Percentiles rank a stretch among this genome's conserved stretches.
phyloP scores from a whole-genome alignment of 176 grass and related monocot species.

The Triticum dicoccoides region DNA sequence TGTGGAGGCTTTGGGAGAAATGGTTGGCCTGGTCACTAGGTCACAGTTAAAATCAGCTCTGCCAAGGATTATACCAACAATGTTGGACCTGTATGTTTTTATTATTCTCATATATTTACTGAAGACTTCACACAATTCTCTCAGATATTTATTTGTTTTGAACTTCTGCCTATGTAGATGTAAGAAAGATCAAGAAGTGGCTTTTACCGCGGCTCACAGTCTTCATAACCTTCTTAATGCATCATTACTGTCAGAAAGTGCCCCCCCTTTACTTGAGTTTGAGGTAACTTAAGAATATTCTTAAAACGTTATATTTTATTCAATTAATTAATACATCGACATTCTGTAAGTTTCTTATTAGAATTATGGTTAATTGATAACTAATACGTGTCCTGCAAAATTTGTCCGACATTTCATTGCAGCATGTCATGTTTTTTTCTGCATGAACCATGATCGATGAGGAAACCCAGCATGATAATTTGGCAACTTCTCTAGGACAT shows the following conservation, averaged over 20 bases:
- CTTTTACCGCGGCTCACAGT: slow-evolving; percentile 79
- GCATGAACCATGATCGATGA: neutral
- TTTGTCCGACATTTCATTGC: neutral
- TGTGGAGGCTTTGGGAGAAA: slow-evolving; percentile 96
- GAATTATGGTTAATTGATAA: neutral
- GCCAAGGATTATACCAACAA: slow-evolving; percentile 86
- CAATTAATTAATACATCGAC: neutral
- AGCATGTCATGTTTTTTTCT: neutral
- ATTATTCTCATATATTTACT: slow-evolving; percentile 36
- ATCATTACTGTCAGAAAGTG: slow-evolving; percentile 73
- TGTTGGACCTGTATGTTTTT: slow-evolving; percentile 85
- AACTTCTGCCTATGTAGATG: slow-evolving; percentile 56
- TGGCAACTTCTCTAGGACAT: slow-evolving; percentile 10
- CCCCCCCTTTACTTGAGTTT: slow-evolving; percentile 97
- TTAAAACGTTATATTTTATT: slow-evolving; percentile 22
- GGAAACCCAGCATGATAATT: neutral
- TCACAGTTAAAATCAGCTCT: slow-evolving; percentile 89
- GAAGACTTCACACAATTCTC: slow-evolving; percentile 21
- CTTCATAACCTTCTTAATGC: slow-evolving; percentile 92
- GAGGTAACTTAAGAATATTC: slow-evolving; percentile 60
- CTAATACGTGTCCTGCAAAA: neutral
- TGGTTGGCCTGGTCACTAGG: slow-evolving; percentile 93
- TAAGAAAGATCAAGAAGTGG: slow-evolving; percentile 89
- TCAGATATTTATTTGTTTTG: slow-evolving; percentile 30
- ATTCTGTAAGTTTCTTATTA: neutral